These are phyloP conservation scores for Penicillium hesseltinei DNA, from an alignment of 2,329 filamentous ascomycete genomes.

Conservation along the genomic window DNA sequence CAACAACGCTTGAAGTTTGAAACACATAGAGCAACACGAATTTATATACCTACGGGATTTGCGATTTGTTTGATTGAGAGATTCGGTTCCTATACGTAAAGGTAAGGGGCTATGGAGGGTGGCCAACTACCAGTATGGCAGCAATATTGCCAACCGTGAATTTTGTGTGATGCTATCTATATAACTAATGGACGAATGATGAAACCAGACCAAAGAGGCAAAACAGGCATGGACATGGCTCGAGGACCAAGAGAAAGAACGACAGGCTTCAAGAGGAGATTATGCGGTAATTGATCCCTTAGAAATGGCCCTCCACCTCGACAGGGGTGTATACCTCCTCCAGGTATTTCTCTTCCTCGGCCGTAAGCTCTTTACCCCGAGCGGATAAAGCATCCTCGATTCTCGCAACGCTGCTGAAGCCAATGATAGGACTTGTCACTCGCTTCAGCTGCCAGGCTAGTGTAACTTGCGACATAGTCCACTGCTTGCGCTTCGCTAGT, in stretches of 20 bases:
- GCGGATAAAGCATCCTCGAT: conserved; percentile 17
- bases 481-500: conserved; percentile 9
- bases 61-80: neutral
- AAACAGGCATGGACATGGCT: neutral
- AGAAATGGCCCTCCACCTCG: neutral
- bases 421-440: conserved; percentile 13
- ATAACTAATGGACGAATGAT: neutral
- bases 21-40: neutral
- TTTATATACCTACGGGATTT: neutral
- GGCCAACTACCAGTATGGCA: neutral
- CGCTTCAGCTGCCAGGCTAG: conserved; percentile 10
- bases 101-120: neutral
- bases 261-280: neutral
- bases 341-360: conserved; percentile 60
- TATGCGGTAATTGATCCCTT: neutral
- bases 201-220: neutral
- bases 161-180: neutral
- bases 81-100: neutral
- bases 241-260: neutral
- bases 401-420: conserved; percentile 14
- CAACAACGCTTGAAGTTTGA: neutral
- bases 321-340: conserved; percentile 56
- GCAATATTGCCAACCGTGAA: neutral
- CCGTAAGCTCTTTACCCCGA: conserved; percentile 22
- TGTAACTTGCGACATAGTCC: conserved; percentile 15